Conservation (phyloP, 2,329 filamentous ascomycete genomes). For the Botrytis tulipae region DNA sequence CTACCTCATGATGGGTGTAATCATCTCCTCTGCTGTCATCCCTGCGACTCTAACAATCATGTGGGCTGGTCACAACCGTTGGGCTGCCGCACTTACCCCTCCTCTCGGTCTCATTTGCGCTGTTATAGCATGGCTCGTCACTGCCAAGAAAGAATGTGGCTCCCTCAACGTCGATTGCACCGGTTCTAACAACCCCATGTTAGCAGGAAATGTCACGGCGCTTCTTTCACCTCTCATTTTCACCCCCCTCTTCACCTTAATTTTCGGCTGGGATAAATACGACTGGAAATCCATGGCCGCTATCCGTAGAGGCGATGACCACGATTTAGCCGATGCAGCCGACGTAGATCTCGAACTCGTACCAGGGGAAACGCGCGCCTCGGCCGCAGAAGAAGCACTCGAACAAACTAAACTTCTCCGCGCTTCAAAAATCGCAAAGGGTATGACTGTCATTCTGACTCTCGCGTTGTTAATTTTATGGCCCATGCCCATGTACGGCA, state of each 20-base stretch:
- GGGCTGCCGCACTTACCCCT: slow-evolving; percentile 68
- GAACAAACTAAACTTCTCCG: slow-evolving; percentile 50
- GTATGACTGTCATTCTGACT: slow-evolving; percentile 60
- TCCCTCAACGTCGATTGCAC: slow-evolving; percentile 69
- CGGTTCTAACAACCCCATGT: slow-evolving; percentile 83
- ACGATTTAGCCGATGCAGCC: slow-evolving; percentile 63
- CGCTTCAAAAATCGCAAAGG: slow-evolving; percentile 50
- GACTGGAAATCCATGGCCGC: slow-evolving; percentile 81
- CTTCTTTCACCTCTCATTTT: slow-evolving; percentile 74
- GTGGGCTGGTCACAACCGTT: slow-evolving; percentile 77
- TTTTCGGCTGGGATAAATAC: slow-evolving; percentile 67
- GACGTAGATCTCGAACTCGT: slow-evolving; percentile 65
- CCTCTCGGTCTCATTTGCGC: slow-evolving; percentile 67
- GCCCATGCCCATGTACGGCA: slow-evolving; percentile 90
- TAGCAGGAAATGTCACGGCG: slow-evolving; percentile 81
- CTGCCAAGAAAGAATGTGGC: slow-evolving; percentile 67
- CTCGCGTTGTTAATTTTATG: slow-evolving; percentile 75
- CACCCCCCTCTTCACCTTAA: slow-evolving; percentile 71
- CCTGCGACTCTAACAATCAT: slow-evolving; percentile 77
- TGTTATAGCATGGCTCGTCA: slow-evolving; percentile 75
- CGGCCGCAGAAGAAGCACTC: slow-evolving; percentile 43
- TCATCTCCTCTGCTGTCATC: slow-evolving; percentile 82
- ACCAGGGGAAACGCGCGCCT: slow-evolving; percentile 47
- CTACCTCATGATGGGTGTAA: slow-evolving; percentile 87
- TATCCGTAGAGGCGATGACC: slow-evolving; percentile 77